Evolutionary conservation across 768 basidiomycete genomes (phyloP).

Genomic region (Inosperma sp.): DNA sequence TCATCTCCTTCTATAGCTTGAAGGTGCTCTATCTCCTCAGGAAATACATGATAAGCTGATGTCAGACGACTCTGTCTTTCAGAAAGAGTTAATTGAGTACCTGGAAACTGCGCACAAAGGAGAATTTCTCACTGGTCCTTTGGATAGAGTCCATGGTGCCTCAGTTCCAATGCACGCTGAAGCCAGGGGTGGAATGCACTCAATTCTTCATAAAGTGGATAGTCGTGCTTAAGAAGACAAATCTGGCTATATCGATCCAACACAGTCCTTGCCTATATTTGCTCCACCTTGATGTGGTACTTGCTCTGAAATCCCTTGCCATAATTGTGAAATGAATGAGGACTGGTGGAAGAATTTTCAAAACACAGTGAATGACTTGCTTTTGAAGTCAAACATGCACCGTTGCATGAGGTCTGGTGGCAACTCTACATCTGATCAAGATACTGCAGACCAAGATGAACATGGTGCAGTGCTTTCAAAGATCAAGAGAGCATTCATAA

Average conservation of each 20-base stretch:
- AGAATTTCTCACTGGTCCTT: constrained; percentile 25
- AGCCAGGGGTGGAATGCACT: not conserved
- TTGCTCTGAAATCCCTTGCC: not conserved
- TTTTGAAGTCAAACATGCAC: not conserved
- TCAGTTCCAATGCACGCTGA: constrained; percentile 1
- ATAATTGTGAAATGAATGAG: not conserved
- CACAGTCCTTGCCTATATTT: constrained; percentile 19
- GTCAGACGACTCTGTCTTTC: constrained; percentile 22
- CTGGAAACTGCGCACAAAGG: constrained; percentile 29
- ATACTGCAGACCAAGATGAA: too few relatives aligned
- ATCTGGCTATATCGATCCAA: constrained; percentile 18
- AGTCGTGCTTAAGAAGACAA: not conserved
- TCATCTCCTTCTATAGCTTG: constrained; percentile 35
- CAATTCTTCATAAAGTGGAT: not conserved
- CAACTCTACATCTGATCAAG: too few relatives aligned
- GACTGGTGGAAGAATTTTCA: constrained; percentile 19
- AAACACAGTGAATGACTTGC: constrained; percentile 4
- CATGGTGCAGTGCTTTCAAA: too few relatives aligned
- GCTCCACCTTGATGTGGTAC: constrained; percentile 15
- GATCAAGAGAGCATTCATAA: not conserved
- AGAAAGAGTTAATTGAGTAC: constrained; percentile 23
- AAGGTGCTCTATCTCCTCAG: constrained; percentile 26
- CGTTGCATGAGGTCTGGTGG: not conserved
- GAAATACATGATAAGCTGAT: constrained; percentile 29
- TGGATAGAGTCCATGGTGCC: constrained; percentile 14